Evolutionary conservation across 2,329 filamentous ascomycete genomes (phyloP).

Genomic region (Neodidymelliopsis sp.): DNA sequence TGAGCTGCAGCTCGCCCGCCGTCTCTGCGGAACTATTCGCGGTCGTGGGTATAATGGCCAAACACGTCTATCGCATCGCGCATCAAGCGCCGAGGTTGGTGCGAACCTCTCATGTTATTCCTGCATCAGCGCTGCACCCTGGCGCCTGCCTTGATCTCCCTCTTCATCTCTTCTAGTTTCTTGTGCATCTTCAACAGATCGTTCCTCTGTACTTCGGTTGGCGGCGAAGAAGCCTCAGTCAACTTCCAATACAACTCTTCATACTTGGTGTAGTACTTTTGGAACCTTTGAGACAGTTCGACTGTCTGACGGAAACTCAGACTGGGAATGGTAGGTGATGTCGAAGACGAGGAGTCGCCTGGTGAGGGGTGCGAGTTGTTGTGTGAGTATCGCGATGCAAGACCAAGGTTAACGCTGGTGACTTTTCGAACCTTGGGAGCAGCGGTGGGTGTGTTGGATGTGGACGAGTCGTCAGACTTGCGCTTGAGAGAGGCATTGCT

Average conservation of each 20-base stretch:
- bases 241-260: constrained; percentile 61
- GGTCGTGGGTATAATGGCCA: constrained; percentile 2
- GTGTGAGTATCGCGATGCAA: constrained; percentile 46
- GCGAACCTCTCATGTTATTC: constrained; percentile 1
- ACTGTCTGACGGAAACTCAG: constrained; percentile 55
- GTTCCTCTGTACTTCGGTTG: constrained; percentile 59
- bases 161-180: constrained; percentile 64
- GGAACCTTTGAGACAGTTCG: constrained; percentile 60
- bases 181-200: constrained; percentile 62
- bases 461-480: constrained; percentile 52
- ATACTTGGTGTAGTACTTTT: constrained; percentile 66
- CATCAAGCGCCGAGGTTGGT: constrained; percentile 8
- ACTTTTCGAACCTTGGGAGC: constrained; percentile 44
- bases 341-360: constrained; percentile 44
- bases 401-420: constrained; percentile 43
- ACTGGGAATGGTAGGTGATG: constrained; percentile 42
- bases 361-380: constrained; percentile 44
- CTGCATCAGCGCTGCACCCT: constrained; percentile 34
- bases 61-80: constrained; percentile 4
- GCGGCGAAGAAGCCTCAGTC: constrained; percentile 51
- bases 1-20: constrained; percentile 19
- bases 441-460: constrained; percentile 37
- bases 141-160: constrained; percentile 58
- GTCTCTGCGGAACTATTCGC: constrained; percentile 2
- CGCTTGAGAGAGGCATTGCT: constrained; percentile 52